These are phyloP conservation scores for Fusarium sp. DNA, from an alignment of 2,329 filamentous ascomycete species.

Conservation along the genomic window DNA sequence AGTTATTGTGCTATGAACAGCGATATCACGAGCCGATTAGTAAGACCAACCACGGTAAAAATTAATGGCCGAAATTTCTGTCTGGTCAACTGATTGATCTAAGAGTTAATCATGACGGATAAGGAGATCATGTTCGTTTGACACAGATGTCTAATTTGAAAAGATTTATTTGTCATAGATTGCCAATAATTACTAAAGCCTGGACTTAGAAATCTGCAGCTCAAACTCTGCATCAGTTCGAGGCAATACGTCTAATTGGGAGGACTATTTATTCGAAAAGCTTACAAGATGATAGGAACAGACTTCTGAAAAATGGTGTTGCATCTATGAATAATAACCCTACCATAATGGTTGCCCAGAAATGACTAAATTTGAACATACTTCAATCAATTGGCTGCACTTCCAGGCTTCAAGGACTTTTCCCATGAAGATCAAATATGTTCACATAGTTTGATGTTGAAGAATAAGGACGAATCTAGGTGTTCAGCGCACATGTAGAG, in stretches of 20 bases:
- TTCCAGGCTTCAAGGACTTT: accelerated
- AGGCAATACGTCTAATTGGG: background rate
- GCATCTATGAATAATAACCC: accelerated
- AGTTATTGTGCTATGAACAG: background rate
- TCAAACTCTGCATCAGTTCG: background rate
- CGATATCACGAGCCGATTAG: background rate
- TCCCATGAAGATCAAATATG: background rate
- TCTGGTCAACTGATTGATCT: background rate
- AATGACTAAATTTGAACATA: background rate
- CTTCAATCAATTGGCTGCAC: background rate
- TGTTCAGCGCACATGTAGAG: background rate
- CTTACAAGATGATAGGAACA: too few species aligned
- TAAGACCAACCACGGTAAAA: background rate
- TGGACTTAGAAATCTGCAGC: too few species aligned
- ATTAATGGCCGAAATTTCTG: too few species aligned
- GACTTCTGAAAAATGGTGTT: too few species aligned
- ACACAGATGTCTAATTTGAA: too few species aligned
- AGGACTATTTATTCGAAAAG: background rate
- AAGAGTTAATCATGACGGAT: too few species aligned
- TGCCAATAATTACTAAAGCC: background rate
- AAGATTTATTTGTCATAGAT: background rate
- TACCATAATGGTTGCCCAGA: background rate
- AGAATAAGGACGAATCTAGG: accelerated
- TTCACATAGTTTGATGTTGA: background rate
- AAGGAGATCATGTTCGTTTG: accelerated